Conservation (phyloP, 441 rosid genomes). For the California macrophylla region DNA sequence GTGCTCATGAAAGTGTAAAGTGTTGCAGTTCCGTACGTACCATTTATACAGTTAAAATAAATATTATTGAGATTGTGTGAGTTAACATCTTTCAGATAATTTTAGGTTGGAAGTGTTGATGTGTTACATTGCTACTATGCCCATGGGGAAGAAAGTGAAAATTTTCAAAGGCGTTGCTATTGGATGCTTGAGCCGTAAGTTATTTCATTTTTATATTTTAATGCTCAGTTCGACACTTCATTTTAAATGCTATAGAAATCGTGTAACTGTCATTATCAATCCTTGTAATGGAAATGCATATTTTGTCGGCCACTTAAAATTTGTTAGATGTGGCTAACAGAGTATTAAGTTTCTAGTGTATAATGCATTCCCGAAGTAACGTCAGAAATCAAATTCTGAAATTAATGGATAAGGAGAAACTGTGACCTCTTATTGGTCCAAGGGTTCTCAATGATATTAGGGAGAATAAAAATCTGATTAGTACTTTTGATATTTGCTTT, state of each 20-base stretch:
- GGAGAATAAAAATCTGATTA: not conserved
- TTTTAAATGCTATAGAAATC: no score
- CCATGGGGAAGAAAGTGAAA: constrained; percentile 81
- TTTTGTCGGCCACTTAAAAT: no score
- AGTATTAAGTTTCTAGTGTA: not conserved
- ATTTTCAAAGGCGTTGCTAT: constrained; percentile 86
- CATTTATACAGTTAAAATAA: constrained; percentile 9
- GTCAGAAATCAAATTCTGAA: not conserved
- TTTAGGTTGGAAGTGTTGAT: constrained; percentile 84
- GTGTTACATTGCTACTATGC: constrained; percentile 96
- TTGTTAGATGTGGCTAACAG: not conserved
- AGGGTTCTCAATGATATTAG: not conserved
- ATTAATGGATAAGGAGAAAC: not conserved
- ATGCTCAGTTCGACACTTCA: no score
- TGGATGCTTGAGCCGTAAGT: constrained; percentile 99
- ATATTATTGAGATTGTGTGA: constrained; percentile 7
- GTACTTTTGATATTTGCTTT: not conserved
- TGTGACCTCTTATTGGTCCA: not conserved
- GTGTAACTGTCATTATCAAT: no score
- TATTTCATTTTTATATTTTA: no score
- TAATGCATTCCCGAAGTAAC: not conserved
- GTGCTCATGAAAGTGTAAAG: not conserved
- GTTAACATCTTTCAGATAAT: constrained; percentile 20
- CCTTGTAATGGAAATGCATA: no score
- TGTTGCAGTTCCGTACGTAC: not conserved